Evolutionary conservation across 768 basidiomycete species (phyloP).

Genomic region (Suillus bovinus): DNA sequence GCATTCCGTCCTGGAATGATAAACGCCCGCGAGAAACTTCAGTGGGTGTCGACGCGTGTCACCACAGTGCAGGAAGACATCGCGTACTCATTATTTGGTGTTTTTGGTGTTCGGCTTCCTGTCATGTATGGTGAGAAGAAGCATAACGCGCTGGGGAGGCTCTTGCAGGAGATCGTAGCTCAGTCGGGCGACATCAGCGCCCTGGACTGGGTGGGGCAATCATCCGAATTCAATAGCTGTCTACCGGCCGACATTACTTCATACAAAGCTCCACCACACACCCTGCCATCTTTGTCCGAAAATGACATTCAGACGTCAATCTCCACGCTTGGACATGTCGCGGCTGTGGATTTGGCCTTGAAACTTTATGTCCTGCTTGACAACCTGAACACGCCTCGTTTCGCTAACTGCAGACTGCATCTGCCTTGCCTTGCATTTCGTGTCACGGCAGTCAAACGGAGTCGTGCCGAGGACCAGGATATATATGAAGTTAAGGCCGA

Average conservation of each 20-base stretch:
- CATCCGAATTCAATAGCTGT: conserved; percentile 1
- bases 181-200: not conserved
- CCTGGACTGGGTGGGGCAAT: not conserved
- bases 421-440: not conserved
- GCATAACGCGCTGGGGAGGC: not conserved
- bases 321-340: not conserved
- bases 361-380: not conserved
- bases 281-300: not conserved
- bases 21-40: not conserved
- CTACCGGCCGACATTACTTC: not conserved
- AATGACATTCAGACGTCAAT: not conserved
- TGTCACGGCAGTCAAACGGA: not conserved
- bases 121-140: not conserved
- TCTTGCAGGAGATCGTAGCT: not conserved
- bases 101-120: not conserved
- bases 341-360: not conserved
- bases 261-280: not conserved
- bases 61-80: not conserved
- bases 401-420: not conserved
- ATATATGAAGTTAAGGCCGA: not conserved
- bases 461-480: not conserved
- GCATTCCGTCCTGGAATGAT: not conserved
- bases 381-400: not conserved
- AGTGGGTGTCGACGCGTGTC: not conserved
- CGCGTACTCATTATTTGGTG: not conserved